A percentile compares a stretch with the other conserved stretches of the same genome.
Evolutionary conservation across 257 asterid genomes (phyloP).

Genomic region (Coffea canephora): DNA sequence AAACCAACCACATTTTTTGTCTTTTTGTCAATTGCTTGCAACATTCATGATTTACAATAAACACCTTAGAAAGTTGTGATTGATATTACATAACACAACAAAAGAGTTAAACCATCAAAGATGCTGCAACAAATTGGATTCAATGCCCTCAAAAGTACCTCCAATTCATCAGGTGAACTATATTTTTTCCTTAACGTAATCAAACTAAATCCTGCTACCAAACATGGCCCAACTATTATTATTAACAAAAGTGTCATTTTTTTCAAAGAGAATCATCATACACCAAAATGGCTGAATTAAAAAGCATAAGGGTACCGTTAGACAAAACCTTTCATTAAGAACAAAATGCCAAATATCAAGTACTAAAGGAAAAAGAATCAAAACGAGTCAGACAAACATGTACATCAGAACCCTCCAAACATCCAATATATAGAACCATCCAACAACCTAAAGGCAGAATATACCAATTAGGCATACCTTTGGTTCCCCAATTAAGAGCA

Average conservation of each 20-base stretch:
- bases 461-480: slow-evolving; percentile 48
- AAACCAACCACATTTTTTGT: slow-evolving; percentile 23
- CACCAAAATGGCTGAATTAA: background rate
- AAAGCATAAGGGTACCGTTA: background rate
- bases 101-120: background rate
- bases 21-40: slow-evolving; percentile 10
- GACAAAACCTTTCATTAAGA: background rate
- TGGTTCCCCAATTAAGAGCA: slow-evolving; percentile 80
- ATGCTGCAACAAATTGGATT: background rate
- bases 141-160: background rate
- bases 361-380: background rate
- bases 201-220: background rate
- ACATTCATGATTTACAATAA: slow-evolving; percentile 2
- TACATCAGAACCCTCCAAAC: background rate
- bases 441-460: background rate
- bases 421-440: background rate
- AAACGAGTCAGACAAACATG: background rate
- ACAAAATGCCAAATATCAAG: background rate
- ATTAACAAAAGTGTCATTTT: background rate
- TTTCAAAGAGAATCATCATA: background rate
- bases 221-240: background rate
- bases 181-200: background rate
- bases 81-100: background rate
- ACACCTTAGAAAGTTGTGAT: slow-evolving; percentile 4
- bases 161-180: background rate